Evolutionary conservation across 169 alveolate genomes (phyloP), one percentile per base, ranked within the genome.

Genomic region (Hepatocystis sp.): DNA sequence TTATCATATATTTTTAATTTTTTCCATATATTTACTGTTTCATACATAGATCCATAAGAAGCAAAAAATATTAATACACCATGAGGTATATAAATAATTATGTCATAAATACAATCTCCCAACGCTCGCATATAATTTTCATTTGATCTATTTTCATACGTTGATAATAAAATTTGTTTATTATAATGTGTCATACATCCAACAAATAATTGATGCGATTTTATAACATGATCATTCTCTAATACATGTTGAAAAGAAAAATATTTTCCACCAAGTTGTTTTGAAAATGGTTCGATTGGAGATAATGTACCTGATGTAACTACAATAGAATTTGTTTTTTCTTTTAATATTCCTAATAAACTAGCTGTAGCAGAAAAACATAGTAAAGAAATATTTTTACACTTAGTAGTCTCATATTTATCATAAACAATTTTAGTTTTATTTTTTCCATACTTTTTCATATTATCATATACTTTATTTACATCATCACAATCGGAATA

Each of bases 261-360:
- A 67, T 93, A 93, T 63, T 85, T 78, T 13, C 97, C 95, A 10
- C 96, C 93, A 4, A 97, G 84, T 68, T 96, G 98, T 17, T 92
- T 93, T 52, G 96, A 95, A 85, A 97, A 91, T 30, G 96, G 94
- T 52, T 89, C 93, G 39, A 97, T 88, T 8, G 99, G 99, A 0
- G 98, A 92, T 71, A 97, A 92, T 7, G 99, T 97, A 0, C 99
- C 99, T 11, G 99, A 97, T 1, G 99, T 97, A 36, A 97, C 95
- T 27, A 97, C 92, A 8, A 96, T 86, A 0, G 97, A 93, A 67
- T 95, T 89, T 10, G 92, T 90, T 52, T 93, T 96, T 47, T 93
- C 91, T 25, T 93, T 85, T 68, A 90, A 66, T 25, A 92, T 86
- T 53, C 93, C 86, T 90, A 89, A 67, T 68, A 93, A 90, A 51